phyloP scores from a whole-genome alignment of 2,329 filamentous ascomycete species.

The Gremmenia infestans region DNA sequence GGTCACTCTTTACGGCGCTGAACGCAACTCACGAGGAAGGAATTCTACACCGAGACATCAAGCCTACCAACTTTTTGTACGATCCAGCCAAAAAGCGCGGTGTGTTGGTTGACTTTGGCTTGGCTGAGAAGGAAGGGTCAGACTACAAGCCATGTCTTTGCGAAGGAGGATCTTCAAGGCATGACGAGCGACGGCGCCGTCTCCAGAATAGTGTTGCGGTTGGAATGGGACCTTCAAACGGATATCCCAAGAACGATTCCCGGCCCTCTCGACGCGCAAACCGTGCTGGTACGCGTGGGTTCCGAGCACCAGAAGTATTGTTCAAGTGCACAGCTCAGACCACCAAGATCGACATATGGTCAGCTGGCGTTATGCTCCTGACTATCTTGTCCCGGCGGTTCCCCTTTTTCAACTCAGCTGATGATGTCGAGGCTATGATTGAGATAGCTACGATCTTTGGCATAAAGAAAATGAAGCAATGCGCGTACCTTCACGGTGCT shows the following conservation, averaged over 20 bases:
- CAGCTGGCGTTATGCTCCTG: constrained; percentile 91
- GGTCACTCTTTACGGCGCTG: constrained; percentile 80
- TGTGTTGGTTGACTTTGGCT: constrained; percentile 97
- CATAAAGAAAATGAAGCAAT: constrained; percentile 73
- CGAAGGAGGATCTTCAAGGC: constrained; percentile 46
- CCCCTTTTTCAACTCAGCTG: constrained; percentile 97
- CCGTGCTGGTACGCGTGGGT: constrained; percentile 88
- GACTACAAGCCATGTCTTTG: constrained; percentile 82
- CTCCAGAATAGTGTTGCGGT: constrained; percentile 56
- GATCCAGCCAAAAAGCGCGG: constrained; percentile 74
- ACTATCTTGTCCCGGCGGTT: constrained; percentile 90
- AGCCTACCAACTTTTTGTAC: constrained; percentile 96
- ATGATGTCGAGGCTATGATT: constrained; percentile 95
- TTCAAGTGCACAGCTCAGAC: constrained; percentile 97
- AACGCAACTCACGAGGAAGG: constrained; percentile 74
- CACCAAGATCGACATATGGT: constrained; percentile 95
- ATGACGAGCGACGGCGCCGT: constrained; percentile 55
- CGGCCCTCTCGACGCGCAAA: constrained; percentile 87
- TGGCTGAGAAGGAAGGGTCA: constrained; percentile 77
- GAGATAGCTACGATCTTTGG: constrained; percentile 97
- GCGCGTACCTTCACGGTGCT: constrained; percentile 79
- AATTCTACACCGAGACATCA: constrained; percentile 93
- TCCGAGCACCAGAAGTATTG: constrained; percentile 91
- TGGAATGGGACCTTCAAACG: constrained; percentile 48
- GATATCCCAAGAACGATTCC: constrained; percentile 86